These are phyloP conservation scores for Fusarium miscanthi DNA, from an alignment of 2,329 filamentous ascomycete genomes.

Conservation along the genomic window DNA sequence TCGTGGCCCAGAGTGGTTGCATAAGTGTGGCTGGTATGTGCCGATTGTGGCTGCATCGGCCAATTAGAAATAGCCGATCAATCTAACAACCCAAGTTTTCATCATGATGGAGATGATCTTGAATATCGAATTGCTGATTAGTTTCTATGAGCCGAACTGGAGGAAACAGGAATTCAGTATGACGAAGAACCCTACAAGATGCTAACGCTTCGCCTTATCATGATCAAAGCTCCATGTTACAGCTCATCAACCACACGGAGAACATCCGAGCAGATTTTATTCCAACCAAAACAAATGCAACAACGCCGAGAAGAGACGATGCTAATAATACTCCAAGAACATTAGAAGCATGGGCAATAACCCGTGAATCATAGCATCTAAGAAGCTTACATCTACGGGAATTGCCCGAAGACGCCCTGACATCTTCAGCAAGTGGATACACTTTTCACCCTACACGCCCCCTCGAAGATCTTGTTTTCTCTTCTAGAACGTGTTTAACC, in stretches of 20 bases:
- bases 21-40: slow-evolving; percentile 29
- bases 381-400: slow-evolving; percentile 27
- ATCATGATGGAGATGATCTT: slow-evolving; percentile 9
- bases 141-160: neutral
- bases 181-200: neutral
- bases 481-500: slow-evolving; percentile 18
- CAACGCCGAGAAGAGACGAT: neutral
- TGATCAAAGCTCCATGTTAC: neutral
- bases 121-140: neutral
- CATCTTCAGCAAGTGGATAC: slow-evolving; percentile 21
- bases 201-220: neutral
- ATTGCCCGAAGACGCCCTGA: slow-evolving; percentile 36
- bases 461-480: slow-evolving; percentile 2
- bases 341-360: neutral
- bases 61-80: slow-evolving; percentile 15
- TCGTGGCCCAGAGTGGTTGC: slow-evolving; percentile 2
- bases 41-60: slow-evolving; percentile 34
- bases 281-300: neutral
- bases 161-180: neutral
- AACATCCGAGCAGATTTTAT: slow-evolving; percentile 21
- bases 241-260: slow-evolving; percentile 22
- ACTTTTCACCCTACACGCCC: slow-evolving; percentile 4
- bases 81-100: neutral
- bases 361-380: neutral
- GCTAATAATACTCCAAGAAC: neutral